phyloP scores from a whole-genome alignment of 1,139 yeast genomes.

The Entelexis sorbosivorans region DNA sequence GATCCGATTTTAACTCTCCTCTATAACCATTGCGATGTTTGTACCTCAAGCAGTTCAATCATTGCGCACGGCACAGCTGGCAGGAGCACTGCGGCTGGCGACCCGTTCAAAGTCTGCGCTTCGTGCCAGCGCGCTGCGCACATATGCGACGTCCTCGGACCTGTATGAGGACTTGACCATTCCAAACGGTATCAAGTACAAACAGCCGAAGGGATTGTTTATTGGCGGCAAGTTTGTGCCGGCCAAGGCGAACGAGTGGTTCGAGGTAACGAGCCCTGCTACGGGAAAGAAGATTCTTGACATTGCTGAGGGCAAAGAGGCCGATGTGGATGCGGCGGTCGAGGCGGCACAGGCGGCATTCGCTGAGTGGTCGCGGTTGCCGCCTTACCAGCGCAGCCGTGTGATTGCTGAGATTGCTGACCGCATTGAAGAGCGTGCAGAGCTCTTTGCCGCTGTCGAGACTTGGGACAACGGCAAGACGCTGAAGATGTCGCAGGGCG shows the following conservation, averaged over 20 bases:
- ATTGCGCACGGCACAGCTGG: neutral
- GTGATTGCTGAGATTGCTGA: conserved; percentile 57
- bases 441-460: conserved; percentile 57
- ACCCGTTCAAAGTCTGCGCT: neutral
- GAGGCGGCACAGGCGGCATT: conserved; percentile 47
- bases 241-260: conserved; percentile 41
- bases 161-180: conserved; percentile 36
- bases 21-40: neutral
- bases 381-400: conserved; percentile 46
- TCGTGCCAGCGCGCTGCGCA: neutral
- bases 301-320: conserved; percentile 45
- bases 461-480: conserved; percentile 78
- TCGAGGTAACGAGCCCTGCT: conserved; percentile 45
- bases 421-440: conserved; percentile 48
- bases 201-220: conserved; percentile 59
- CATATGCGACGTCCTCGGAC: conserved; percentile 5
- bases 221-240: conserved; percentile 50
- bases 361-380: conserved; percentile 38
- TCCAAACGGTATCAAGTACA: conserved; percentile 50
- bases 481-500: conserved; percentile 44
- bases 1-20: neutral
- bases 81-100: neutral
- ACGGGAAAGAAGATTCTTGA: conserved; percentile 47
- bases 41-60: neutral
- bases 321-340: conserved; percentile 51